Base-by-base conservation (phyloP, 2,329 filamentous ascomycete genomes). In the Penicillium occitanis region DNA sequence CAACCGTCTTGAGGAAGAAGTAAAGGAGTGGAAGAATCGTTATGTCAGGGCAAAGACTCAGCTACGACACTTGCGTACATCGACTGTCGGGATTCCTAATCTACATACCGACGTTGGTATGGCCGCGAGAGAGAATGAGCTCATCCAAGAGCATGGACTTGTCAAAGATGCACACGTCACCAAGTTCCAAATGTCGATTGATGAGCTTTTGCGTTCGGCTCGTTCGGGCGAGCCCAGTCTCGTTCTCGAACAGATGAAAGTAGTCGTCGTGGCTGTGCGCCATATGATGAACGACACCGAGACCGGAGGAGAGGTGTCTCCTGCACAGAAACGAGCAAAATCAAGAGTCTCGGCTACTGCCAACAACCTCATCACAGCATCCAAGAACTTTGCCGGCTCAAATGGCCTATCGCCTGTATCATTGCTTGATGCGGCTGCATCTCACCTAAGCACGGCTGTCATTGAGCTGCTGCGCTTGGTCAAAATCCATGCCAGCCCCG, bases 81-180 rank as follows among this genome's bases (percentile, higher is more conserved):
- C 92, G 0, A 95, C 93, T 0, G 87, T 91, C 68, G 92, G 91
- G 13, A 81, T 96, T 51, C 82, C 85, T 7, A 77, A 82, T 35
- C 73, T 79, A 37, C 76, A 75, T 30, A 72, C 78, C 7, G 79
- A 82, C 68, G 75, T 75, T 14, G 73, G 71, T 62, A 72, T 76
- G 25, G 80, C 89, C 51, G 87, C 90, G 7, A 86, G 90, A 68
- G 89, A 94, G 70, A 88, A 89, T n/a, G 87, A 86, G 60, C 89
- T 95, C 70, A 85, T 87, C 25, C 85, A 90, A 44, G 86, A 89
- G 13, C 86, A 88, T 67, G 95, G 95, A 5, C 77, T 95, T 25
- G 88, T 99, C 71, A 93, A 91, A 79, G 95, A 97, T 77, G 86
- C 97, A 13, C 91, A 97, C 75, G 88, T 99, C 70, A 97, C 94